Base-by-base conservation (phyloP, 1,284 basidiomycete species). In the Moniliophthora roreri region DNA sequence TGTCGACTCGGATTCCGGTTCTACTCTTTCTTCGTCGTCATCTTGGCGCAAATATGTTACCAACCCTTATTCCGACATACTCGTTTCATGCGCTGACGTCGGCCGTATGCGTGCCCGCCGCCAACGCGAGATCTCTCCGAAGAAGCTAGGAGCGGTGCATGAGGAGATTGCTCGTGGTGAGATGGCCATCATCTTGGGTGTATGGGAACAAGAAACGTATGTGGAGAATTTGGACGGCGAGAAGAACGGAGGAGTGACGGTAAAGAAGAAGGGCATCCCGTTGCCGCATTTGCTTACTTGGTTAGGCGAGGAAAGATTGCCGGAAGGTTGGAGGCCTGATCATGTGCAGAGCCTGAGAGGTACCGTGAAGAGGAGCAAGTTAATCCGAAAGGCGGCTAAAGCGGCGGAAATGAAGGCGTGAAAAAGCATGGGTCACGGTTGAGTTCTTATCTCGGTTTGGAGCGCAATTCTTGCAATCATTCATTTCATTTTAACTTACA, bases 181-280 rank as follows among this genome's bases (percentile, higher is more conserved):
- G 28, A 59, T 57, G 58, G 46, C 58, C 18, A 55, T 59, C 26
- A 54, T 59, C 21, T n/a, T 59, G 5, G 58, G 58, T 2, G 53
- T 59, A 6, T 59, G 58, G 58, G 52, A 41, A n/a, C 20, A 32
- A 32, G 28, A 32, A 11, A 32, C 28, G 10, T 38, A 35, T 26
- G 34, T 23, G 4, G 34, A 35, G 37, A 34, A 28, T n/a, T 13
- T 26, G 24, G 26, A 46, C 5, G 44, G 28, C 24, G 44, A 28
- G 26, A 32, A 34, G 11, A 48, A 24, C 28, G 28, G 28, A 32
- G 28, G 28, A 6, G 28, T 32, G 28, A 11, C 28, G 11, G 28
- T 11, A 6, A 32, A 11, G 42, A 56, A 56, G 41, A 50, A 34
- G 21, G 55, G 55, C 13, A 53, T 56, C 20, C 55, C 55, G 20